Evolutionary conservation across 2,329 filamentous ascomycete species (phyloP).

Genomic region (Fusarium palustre): DNA sequence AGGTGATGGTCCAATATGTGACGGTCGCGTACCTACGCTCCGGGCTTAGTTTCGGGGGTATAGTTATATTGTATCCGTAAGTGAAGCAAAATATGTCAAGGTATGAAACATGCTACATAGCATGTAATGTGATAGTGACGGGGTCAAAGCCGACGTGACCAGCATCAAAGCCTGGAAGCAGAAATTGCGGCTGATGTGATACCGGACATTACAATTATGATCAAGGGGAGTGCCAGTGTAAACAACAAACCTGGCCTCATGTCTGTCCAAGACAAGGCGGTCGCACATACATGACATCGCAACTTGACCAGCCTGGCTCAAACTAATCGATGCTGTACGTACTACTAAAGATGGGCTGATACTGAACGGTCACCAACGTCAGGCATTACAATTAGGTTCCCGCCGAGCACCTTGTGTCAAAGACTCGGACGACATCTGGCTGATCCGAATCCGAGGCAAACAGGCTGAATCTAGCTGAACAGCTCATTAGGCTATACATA

Average conservation of each 20-base stretch:
- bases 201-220: slow-evolving; percentile 16
- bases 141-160: slow-evolving; percentile 4
- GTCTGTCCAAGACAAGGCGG: slow-evolving; percentile 13
- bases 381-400: background rate
- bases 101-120: slow-evolving; percentile 15
- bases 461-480: slow-evolving; percentile 19
- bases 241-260: background rate
- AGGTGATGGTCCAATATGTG: slow-evolving; percentile 28
- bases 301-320: background rate
- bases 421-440: background rate
- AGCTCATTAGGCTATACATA: slow-evolving; percentile 22
- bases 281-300: background rate
- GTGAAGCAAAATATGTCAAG: slow-evolving; percentile 7
- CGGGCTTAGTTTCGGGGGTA: slow-evolving; percentile 37
- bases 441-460: slow-evolving; percentile 17
- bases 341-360: slow-evolving; percentile 24
- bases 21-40: slow-evolving; percentile 30
- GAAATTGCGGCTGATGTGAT: slow-evolving; percentile 27
- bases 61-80: slow-evolving; percentile 3
- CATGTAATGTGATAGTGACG: slow-evolving; percentile 20
- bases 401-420: background rate
- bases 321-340: background rate
- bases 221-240: background rate
- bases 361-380: background rate
- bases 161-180: slow-evolving; percentile 1